Evolutionary conservation across 2,329 filamentous ascomycete species (phyloP).

Genomic region (Nigrospora osmanthi): DNA sequence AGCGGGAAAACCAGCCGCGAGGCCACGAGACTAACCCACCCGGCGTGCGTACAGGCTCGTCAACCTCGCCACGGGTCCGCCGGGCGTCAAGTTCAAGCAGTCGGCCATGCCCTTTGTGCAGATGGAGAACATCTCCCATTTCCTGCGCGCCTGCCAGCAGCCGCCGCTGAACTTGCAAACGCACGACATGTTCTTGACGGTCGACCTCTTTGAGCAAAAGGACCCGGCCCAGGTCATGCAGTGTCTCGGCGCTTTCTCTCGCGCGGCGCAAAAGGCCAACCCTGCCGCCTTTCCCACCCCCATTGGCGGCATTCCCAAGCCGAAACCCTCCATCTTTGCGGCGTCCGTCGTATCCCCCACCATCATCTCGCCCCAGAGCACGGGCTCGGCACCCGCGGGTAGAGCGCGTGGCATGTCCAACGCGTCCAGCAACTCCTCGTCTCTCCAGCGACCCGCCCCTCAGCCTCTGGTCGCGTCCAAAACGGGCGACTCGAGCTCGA

Average conservation of each 20-base stretch:
- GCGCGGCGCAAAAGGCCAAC: constrained; percentile 68
- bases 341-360: constrained; percentile 13
- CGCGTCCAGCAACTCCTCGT: constrained; percentile 50
- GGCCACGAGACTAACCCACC: no score
- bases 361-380: constrained; percentile 58
- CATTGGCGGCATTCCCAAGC: constrained; percentile 62
- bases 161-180: constrained; percentile 81
- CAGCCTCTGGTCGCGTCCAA: constrained; percentile 32
- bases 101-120: constrained; percentile 97
- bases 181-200: constrained; percentile 94
- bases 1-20: no score
- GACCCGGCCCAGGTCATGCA: constrained; percentile 94
- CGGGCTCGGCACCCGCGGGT: constrained; percentile 46
- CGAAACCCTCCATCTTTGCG: constrained; percentile 27
- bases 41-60: constrained; percentile 55
- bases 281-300: constrained; percentile 65
- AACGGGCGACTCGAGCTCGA: constrained; percentile 46
- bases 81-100: constrained; percentile 81
- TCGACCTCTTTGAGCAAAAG: constrained; percentile 92
- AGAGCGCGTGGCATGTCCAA: constrained; percentile 41
- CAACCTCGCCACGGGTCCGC: constrained; percentile 69
- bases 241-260: constrained; percentile 85
- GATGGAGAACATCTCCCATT: constrained; percentile 99
- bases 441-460: constrained; percentile 30
- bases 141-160: constrained; percentile 78